Conservation (phyloP, 2,329 filamentous ascomycete genomes). For the Penicillium corylophilum region DNA sequence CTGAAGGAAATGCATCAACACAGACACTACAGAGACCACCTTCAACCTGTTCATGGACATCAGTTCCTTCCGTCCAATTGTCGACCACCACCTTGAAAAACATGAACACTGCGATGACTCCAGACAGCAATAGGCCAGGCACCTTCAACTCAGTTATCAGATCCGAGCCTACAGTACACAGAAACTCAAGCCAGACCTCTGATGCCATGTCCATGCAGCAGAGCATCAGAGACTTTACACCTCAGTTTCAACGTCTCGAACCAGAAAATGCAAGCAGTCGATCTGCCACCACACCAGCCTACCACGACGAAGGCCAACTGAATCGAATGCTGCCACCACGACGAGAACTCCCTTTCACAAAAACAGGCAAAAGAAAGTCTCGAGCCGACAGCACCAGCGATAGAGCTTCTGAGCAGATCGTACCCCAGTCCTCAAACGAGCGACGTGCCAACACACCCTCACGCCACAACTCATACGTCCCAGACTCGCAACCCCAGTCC, state of each 20-base stretch:
- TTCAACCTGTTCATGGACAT: constrained; percentile 30
- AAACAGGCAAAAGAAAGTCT: constrained; percentile 23
- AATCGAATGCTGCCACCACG: constrained; percentile 43
- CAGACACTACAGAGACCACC: constrained; percentile 17
- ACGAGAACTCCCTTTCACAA: constrained; percentile 43
- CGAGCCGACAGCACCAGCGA: constrained; percentile 1
- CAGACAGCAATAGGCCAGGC: constrained; percentile 3
- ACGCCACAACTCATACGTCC: constrained; percentile 1
- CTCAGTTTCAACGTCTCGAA: background rate
- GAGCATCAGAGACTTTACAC: background rate
- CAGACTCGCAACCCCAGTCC: constrained; percentile 7
- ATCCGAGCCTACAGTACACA: constrained; percentile 2
- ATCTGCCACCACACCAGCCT: constrained; percentile 28
- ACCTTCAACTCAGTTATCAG: constrained; percentile 4
- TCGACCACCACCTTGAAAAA: constrained; percentile 7
- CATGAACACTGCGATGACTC: constrained; percentile 1
- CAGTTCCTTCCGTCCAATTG: constrained; percentile 6
- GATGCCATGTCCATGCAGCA: background rate
- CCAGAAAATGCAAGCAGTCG: constrained; percentile 1
- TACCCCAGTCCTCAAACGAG: constrained; percentile 1
- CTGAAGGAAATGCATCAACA: constrained; percentile 33
- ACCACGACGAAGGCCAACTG: constrained; percentile 29
- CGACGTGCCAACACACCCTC: background rate
- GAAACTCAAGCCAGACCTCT: background rate
- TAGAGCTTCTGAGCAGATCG: background rate